These are phyloP conservation scores for Hypoxylon sp. DNA, from an alignment of 2,329 filamentous ascomycete genomes.

Conservation along the genomic window DNA sequence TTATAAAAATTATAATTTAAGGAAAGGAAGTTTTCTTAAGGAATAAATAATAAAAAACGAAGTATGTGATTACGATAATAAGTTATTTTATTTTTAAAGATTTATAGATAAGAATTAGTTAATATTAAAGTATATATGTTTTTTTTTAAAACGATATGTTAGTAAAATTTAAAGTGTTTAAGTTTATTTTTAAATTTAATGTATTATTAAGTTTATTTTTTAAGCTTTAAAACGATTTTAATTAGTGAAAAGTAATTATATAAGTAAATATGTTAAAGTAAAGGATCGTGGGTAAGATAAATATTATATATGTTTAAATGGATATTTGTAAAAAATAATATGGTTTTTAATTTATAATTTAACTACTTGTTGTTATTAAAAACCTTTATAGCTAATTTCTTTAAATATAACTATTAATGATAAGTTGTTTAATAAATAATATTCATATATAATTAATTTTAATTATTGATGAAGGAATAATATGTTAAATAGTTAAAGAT, in stretches of 20 bases:
- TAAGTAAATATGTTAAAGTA: background rate
- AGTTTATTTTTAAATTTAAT: background rate
- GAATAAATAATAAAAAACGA: background rate
- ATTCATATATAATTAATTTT: too few species aligned
- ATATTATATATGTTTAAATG: background rate
- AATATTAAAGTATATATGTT: background rate
- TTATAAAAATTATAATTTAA: too few species aligned
- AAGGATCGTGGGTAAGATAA: background rate
- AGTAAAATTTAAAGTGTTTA: background rate
- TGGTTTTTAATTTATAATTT: background rate
- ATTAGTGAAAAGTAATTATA: background rate
- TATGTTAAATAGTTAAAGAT: background rate
- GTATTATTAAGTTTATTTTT: background rate
- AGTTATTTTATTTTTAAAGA: background rate
- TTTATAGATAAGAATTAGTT: background rate
- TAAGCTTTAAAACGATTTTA: background rate
- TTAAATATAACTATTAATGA: too few species aligned
- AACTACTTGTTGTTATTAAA: background rate
- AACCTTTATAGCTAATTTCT: background rate
- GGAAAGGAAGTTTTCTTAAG: background rate
- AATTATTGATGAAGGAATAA: too few species aligned
- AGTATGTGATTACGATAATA: background rate
- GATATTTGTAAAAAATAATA: background rate
- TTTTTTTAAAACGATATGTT: background rate
- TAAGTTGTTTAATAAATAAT: too few species aligned